Evolutionary conservation across 2,329 filamentous ascomycete species (phyloP), one percentile per base, ranked within the genome.

Genomic region (Aspergillus sp.): DNA sequence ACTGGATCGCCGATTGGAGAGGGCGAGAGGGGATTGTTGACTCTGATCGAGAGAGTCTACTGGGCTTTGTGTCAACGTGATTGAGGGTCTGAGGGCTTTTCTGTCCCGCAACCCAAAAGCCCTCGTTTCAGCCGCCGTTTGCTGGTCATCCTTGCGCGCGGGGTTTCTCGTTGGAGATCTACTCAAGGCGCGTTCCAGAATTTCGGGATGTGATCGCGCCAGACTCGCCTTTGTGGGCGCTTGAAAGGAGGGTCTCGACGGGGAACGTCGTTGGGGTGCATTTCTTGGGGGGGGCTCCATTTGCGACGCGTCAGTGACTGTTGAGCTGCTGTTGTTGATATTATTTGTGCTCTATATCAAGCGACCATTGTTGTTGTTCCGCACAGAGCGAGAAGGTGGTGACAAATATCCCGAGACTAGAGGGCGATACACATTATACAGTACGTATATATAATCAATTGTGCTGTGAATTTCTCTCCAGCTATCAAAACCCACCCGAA

Each of bases 141-240:
- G 52, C 11, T 31, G 41, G n/a, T 52, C 59, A 57, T 59, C 49
- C 45, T 64, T 62, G 47, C 52, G 63, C 49, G 57, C 62, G 59
- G 70, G 64, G 41, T 59, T 75, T 72, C 60, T 73, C 58, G 43
- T 74, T 66, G 64, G 75, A 64, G 65, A 74, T 68, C 56, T 75
- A 75, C 65, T 75, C 65, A 67, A 75, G 70, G 68, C 68, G 62
- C 80, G 77, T 56, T 79, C 75, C 35, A 87, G 72, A 6, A 87
- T 77, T 11, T 85, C 81, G 0, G 86, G 84, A 60, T 88, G 84
- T 48, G 84, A 81, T 62, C 84, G 82, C 57, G 85, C 79, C 14
- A 89, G 73, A 65, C 85, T 90, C 12, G 86, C 80, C 68, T 81
- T 85, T 0, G 86, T 89, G 0, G 88, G 86, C n/a, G 86, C 88